Percentiles rank a stretch among this genome's conserved stretches.
Evolutionary conservation across 1,284 basidiomycete genomes (phyloP).

Genomic region (Xerocomus amazonicus): DNA sequence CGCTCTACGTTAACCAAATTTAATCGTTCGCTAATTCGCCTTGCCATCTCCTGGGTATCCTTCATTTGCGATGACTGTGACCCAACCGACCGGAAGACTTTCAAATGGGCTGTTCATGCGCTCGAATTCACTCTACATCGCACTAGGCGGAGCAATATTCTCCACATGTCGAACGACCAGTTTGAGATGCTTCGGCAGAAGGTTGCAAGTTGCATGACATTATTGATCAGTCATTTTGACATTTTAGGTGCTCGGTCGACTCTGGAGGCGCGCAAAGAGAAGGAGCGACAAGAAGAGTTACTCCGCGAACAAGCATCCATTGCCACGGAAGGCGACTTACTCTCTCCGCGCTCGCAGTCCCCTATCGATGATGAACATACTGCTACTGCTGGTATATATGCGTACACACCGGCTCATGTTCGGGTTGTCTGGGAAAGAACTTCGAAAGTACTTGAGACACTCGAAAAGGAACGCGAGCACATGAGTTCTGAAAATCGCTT

Average conservation of each 20-base stretch:
- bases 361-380: slow-evolving; percentile 37
- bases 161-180: slow-evolving; percentile 84
- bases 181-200: slow-evolving; percentile 88
- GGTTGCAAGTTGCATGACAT: slow-evolving; percentile 94
- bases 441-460: slow-evolving; percentile 52
- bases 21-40: slow-evolving; percentile 77
- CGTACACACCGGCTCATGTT: slow-evolving; percentile 60
- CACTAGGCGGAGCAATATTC: slow-evolving; percentile 88
- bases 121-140: slow-evolving; percentile 92
- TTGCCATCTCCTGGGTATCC: slow-evolving; percentile 95
- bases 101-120: slow-evolving; percentile 97
- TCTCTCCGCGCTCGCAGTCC: slow-evolving; percentile 35
- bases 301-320: slow-evolving; percentile 59
- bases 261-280: slow-evolving; percentile 85
- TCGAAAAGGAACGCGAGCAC: slow-evolving; percentile 62
- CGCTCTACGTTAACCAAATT: slow-evolving; percentile 68
- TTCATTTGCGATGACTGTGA: slow-evolving; percentile 99
- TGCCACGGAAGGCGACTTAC: slow-evolving; percentile 48
- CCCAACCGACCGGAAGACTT: slow-evolving; percentile 93
- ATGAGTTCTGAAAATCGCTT: slow-evolving; percentile 69
- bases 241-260: slow-evolving; percentile 91
- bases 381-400: slow-evolving; percentile 36
- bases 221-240: slow-evolving; percentile 97
- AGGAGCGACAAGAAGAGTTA: slow-evolving; percentile 76
- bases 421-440: slow-evolving; percentile 73